Percentiles rank a stretch among this genome's conserved stretches.
These are phyloP conservation scores for Apiotrichum veenhuisii DNA, from an alignment of 1,284 basidiomycete species.

Conservation along the genomic window DNA sequence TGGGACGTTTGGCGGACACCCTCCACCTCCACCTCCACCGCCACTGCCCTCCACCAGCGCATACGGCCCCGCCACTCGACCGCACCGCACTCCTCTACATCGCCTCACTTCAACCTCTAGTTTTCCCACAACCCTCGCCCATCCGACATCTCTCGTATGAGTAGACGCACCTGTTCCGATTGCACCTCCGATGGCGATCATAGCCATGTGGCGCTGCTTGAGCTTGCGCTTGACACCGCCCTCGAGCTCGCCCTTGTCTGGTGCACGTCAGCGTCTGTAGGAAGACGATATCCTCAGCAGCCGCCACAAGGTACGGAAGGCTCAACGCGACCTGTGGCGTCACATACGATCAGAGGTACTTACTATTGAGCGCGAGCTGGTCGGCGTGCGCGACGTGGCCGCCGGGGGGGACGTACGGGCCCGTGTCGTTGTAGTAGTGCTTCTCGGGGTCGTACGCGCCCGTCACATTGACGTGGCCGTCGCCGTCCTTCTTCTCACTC, in stretches of 20 bases:
- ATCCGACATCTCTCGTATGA: no score
- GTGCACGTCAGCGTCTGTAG: background rate
- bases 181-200: conserved; percentile 54
- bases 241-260: conserved; percentile 21
- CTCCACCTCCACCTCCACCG: no score
- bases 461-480: background rate
- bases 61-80: no score
- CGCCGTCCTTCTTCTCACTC: background rate
- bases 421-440: background rate
- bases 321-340: background rate
- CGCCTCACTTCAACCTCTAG: no score
- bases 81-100: no score
- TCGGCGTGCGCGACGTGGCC: background rate
- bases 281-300: no score
- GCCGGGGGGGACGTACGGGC: background rate
- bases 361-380: background rate
- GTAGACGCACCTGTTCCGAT: no score
- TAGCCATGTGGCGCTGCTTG: conserved; percentile 48
- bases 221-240: conserved; percentile 40
- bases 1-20: no score
- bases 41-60: no score
- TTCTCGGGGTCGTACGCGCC: background rate
- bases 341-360: no score
- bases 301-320: background rate
- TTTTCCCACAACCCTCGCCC: no score